phyloP scores from a whole-genome alignment of 2,329 filamentous ascomycete species.

The Diplodia scrobiculata region DNA sequence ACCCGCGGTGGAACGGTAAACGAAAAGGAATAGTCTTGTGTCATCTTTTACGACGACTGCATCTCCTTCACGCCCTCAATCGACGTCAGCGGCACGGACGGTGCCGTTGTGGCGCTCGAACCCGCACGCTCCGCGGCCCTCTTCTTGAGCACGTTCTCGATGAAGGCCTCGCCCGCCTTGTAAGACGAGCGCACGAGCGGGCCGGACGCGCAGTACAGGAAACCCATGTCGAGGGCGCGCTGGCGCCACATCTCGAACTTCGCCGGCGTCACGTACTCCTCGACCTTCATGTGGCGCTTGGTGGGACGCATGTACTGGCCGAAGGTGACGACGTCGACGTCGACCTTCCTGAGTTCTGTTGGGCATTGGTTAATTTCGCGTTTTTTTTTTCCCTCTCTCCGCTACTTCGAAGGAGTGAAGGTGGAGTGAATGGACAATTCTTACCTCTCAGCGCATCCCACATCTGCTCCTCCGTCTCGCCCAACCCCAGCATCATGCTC shows the following conservation, averaged over 20 bases:
- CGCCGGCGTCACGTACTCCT: constrained; percentile 89
- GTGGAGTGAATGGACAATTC: constrained; percentile 29
- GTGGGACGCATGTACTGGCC: constrained; percentile 99
- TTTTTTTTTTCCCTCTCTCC: not conserved
- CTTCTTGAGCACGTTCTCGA: constrained; percentile 96
- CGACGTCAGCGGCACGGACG: not conserved
- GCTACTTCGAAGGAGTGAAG: not conserved
- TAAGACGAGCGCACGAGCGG: constrained; percentile 93
- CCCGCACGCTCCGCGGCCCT: constrained; percentile 51
- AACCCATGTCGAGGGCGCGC: constrained; percentile 89
- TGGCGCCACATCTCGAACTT: constrained; percentile 90
- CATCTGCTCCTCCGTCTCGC: constrained; percentile 86
- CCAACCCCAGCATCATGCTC: constrained; percentile 92
- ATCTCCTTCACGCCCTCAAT: constrained; percentile 7
- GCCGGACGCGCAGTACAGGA: constrained; percentile 93
- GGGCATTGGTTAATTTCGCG: not conserved
- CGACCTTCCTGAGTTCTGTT: constrained; percentile 71
- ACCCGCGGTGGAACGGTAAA: not conserved
- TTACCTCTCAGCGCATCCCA: constrained; percentile 72
- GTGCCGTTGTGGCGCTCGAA: not conserved
- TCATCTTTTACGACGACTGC: not conserved
- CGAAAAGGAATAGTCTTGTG: not conserved
- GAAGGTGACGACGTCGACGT: constrained; percentile 95
- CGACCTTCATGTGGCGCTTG: constrained; percentile 95
- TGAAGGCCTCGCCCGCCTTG: constrained; percentile 97